Evolutionary conservation across 163 green algal species (phyloP).

Genomic region (Chlamydomonas reinhardtii): DNA sequence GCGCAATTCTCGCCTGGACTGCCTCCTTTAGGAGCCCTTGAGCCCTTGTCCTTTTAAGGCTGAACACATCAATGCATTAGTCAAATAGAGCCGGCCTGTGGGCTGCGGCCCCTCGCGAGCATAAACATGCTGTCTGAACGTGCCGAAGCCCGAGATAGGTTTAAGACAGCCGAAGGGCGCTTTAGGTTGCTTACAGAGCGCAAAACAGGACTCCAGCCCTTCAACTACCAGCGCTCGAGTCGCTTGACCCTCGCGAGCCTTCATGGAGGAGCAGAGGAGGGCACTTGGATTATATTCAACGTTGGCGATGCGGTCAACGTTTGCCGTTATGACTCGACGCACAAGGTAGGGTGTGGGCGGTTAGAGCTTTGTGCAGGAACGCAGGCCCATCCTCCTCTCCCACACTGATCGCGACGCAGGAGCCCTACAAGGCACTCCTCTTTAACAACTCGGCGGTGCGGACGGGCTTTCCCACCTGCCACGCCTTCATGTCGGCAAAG

Average conservation of each 20-base stretch:
- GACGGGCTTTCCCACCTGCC: conserved; percentile 51
- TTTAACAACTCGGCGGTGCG: conserved; percentile 58
- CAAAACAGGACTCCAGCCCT: background rate
- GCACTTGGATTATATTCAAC: conserved; percentile 36
- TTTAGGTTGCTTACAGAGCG: conserved; percentile 28
- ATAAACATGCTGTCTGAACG: too few species aligned
- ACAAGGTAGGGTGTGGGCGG: background rate
- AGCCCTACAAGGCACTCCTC: conserved; percentile 48
- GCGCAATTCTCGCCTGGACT: too few species aligned
- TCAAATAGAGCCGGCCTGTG: too few species aligned
- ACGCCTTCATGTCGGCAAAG: conserved; percentile 47
- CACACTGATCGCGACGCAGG: conserved; percentile 25
- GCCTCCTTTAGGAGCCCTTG: too few species aligned
- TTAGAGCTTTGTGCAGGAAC: too few species aligned
- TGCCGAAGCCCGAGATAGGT: background rate
- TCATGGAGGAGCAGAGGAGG: conserved; percentile 34
- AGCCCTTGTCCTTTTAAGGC: too few species aligned
- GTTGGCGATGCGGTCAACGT: conserved; percentile 25
- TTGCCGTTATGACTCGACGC: conserved; percentile 15
- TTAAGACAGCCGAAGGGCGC: conserved; percentile 39
- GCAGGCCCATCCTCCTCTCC: background rate
- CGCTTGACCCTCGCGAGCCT: conserved; percentile 20
- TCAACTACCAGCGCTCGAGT: conserved; percentile 30
- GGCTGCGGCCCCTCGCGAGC: too few species aligned
- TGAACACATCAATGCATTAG: too few species aligned